phyloP scores from a whole-genome alignment of 78 protist genomes.

The Chrysochromulina tobinii region DNA sequence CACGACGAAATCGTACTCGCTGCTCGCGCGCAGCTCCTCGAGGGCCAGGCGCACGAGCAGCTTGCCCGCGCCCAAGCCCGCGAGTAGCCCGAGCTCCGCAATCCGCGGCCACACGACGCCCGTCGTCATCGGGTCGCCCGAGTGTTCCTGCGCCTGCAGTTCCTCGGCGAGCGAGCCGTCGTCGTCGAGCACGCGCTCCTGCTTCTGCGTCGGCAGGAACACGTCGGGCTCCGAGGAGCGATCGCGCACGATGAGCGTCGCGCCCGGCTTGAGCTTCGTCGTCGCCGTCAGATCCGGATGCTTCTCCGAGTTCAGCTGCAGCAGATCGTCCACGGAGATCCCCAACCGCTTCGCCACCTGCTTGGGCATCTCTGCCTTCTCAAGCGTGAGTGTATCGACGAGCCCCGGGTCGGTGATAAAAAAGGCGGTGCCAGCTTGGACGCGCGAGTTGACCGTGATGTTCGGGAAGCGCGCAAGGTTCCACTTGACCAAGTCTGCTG shows the following conservation, averaged over 20 bases:
- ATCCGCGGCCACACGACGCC: constrained; percentile 27
- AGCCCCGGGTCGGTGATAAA: background rate
- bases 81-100: constrained; percentile 4
- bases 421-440: background rate
- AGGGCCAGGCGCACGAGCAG: background rate
- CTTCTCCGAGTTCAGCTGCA: background rate
- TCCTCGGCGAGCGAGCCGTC: background rate
- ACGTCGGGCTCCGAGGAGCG: background rate
- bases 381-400: background rate
- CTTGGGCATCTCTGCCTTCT: background rate
- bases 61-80: background rate
- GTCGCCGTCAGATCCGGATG: background rate
- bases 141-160: background rate
- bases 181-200: background rate
- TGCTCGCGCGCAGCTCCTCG: background rate
- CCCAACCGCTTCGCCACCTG: no score
- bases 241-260: background rate
- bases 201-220: background rate
- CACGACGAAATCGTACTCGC: background rate
- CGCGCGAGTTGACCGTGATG: background rate
- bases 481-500: background rate
- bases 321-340: background rate
- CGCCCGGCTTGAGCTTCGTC: background rate
- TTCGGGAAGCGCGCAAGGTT: background rate
- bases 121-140: background rate